Evolutionary conservation across 208 protist genomes (phyloP).

Genomic region (Zelonia costaricensis): DNA sequence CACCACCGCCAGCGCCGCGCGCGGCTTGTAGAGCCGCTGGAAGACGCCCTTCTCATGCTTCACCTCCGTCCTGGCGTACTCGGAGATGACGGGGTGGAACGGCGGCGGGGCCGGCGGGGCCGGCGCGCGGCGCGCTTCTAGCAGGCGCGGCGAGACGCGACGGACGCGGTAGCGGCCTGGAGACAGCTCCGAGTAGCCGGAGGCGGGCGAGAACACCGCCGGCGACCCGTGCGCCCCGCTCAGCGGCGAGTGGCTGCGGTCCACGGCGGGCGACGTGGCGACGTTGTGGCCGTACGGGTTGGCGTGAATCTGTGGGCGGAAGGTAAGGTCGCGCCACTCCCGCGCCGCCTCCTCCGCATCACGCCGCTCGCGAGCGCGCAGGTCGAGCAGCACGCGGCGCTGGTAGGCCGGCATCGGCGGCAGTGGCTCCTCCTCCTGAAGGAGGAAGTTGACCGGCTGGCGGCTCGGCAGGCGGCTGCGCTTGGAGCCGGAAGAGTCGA

Average conservation of each 20-base stretch:
- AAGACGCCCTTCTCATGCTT: conserved; percentile 24
- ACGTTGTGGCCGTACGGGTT: conserved; percentile 7
- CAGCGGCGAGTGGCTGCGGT: conserved; percentile 21
- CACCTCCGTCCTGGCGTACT: conserved; percentile 23
- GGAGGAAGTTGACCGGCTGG: background rate
- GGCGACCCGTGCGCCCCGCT: conserved; percentile 5
- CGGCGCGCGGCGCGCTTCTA: conserved; percentile 15
- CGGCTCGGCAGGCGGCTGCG: conserved; percentile 1
- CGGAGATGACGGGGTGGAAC: conserved; percentile 24
- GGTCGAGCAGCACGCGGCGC: conserved; percentile 60
- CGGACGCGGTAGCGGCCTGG: conserved; percentile 21
- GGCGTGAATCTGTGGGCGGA: conserved; percentile 40
- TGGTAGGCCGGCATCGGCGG: conserved; percentile 56
- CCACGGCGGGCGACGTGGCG: background rate
- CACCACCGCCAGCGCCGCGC: conserved; percentile 10
- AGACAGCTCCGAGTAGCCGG: conserved; percentile 8
- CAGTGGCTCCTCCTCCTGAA: conserved; percentile 25
- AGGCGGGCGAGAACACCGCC: conserved; percentile 8
- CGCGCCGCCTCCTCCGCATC: conserved; percentile 50
- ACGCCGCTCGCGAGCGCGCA: conserved; percentile 51
- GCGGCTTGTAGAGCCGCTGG: conserved; percentile 27
- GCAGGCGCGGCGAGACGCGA: conserved; percentile 18
- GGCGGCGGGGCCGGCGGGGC: conserved; percentile 12
- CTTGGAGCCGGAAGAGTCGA: background rate
- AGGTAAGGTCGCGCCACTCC: conserved; percentile 57